These are phyloP conservation scores for Apophysomyces elegans DNA, from an alignment of 371 early-diverging fungal genomes.

Conservation along the genomic window DNA sequence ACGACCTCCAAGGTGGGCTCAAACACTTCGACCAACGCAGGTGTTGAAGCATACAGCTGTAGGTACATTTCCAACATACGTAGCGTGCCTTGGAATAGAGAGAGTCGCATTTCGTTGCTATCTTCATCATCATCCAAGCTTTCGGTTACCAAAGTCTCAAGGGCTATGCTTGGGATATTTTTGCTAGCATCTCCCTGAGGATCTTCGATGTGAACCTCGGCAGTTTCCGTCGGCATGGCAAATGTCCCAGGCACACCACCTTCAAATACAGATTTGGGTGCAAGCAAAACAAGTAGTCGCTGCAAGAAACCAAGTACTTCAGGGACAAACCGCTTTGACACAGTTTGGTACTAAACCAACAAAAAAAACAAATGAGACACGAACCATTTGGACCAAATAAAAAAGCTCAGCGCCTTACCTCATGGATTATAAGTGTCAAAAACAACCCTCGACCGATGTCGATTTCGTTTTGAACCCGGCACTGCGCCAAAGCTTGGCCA, in stretches of 20 bases:
- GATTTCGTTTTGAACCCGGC: slow-evolving; percentile 57
- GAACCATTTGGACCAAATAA: neutral
- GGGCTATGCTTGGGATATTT: slow-evolving; percentile 16
- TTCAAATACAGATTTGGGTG: slow-evolving; percentile 51
- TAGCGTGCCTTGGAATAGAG: slow-evolving; percentile 45
- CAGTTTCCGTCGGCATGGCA: slow-evolving; percentile 43
- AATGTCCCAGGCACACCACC: slow-evolving; percentile 51
- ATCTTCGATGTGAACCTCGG: slow-evolving; percentile 43
- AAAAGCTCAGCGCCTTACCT: slow-evolving; percentile 46
- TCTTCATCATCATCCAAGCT: slow-evolving; percentile 22
- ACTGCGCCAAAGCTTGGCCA: slow-evolving; percentile 73
- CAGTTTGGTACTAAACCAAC: slow-evolving; percentile 60
- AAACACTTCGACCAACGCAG: slow-evolving; percentile 67
- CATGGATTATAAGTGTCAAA: slow-evolving; percentile 70
- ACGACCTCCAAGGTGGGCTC: slow-evolving; percentile 49
- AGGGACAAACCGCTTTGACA: slow-evolving; percentile 85
- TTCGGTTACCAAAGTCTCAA: slow-evolving; percentile 33
- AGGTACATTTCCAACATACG: slow-evolving; percentile 55
- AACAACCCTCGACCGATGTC: slow-evolving; percentile 78
- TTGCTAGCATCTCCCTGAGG: slow-evolving; percentile 27
- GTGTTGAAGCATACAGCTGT: slow-evolving; percentile 59
- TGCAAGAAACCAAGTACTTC: slow-evolving; percentile 80
- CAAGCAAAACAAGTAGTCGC: slow-evolving; percentile 49
- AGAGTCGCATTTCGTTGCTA: slow-evolving; percentile 26
- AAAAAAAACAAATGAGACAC: neutral